Percentiles rank a stretch among this genome's conserved stretches.
Conservation (phyloP, 2,329 filamentous ascomycete genomes). For the Mycogone perniciosa region DNA sequence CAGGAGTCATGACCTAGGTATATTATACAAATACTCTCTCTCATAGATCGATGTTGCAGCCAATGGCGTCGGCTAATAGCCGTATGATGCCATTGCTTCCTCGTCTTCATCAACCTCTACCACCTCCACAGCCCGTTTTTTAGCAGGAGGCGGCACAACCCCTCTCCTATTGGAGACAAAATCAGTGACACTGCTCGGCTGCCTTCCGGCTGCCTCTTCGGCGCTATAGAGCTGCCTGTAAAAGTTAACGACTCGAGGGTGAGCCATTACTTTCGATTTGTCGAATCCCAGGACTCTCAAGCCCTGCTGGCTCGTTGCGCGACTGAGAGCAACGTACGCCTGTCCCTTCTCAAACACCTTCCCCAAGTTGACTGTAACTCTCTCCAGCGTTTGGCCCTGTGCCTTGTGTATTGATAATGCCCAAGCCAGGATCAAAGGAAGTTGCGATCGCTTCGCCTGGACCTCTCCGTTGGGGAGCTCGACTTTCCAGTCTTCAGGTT, state of each 20-base stretch:
- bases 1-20: too few relatives aligned
- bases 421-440: constrained; percentile 92
- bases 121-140: constrained; percentile 16
- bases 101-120: constrained; percentile 44
- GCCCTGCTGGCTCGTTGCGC: constrained; percentile 80
- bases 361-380: constrained; percentile 89
- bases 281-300: constrained; percentile 87
- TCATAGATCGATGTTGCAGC: not conserved
- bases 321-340: constrained; percentile 91
- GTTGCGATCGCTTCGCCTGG: constrained; percentile 74
- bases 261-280: constrained; percentile 86
- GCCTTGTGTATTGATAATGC: constrained; percentile 97
- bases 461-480: constrained; percentile 94
- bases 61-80: constrained; percentile 22
- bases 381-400: constrained; percentile 86
- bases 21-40: constrained; percentile 7
- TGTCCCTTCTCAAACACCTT: constrained; percentile 96
- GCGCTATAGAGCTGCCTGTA: constrained; percentile 77
- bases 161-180: constrained; percentile 34
- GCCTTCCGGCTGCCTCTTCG: constrained; percentile 43
- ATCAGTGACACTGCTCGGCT: constrained; percentile 30
- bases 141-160: constrained; percentile 8
- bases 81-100: constrained; percentile 42
- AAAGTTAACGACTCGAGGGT: constrained; percentile 77
- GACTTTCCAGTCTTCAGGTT: constrained; percentile 90